Evolutionary conservation across 2,329 filamentous ascomycete species (phyloP), one percentile per base, ranked within the genome.

Genomic region (Macroventuria anomochaeta): DNA sequence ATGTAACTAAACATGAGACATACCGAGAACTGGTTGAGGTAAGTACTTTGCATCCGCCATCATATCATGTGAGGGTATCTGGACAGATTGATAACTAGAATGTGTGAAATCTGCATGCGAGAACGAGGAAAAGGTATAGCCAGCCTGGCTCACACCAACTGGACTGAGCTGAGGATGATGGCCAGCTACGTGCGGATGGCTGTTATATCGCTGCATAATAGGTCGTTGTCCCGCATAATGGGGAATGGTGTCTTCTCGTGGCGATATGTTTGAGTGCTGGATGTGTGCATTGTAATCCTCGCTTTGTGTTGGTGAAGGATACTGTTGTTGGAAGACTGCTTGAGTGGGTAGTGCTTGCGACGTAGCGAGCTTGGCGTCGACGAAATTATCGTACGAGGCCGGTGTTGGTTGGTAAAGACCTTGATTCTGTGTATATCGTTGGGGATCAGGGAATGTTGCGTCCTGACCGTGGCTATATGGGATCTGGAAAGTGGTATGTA

Each of bases 1-100:
- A 62, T 64, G 55, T 64, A 68, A 71, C 69, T 72, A 75, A 63
- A 75, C 66, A 67, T 68, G 72, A 65, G 71, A 75, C 72, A 74
- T 75, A 75, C 72, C 70, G 59, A 73, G 71, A 62, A 69, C 67
- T 65, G 69, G 69, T 55, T 71, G 69, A 51, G 68, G 65, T 64
- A 73, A 65, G 67, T 72, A 72, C 53, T 72, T 71, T 68, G 72
- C 70, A 70, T 72, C 67, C 53, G 65, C 56, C 56, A 57, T 63
- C 39, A 67, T 57, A 65, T 72, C 63, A 72, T 71, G 63, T 55
- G 63, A 59, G 63, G 71, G 70, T 68, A 74, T 71, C 64, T 73
- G 71, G 53, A 64, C 61, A 63, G 65, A 33, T 51, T 63, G 57
- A 57, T 67, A 73, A 63, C 52, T 65, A 48, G 70, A 62, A 62